Evolutionary conservation across 768 basidiomycete genomes (phyloP).

Genomic region (Panaeolus papilionaceus): DNA sequence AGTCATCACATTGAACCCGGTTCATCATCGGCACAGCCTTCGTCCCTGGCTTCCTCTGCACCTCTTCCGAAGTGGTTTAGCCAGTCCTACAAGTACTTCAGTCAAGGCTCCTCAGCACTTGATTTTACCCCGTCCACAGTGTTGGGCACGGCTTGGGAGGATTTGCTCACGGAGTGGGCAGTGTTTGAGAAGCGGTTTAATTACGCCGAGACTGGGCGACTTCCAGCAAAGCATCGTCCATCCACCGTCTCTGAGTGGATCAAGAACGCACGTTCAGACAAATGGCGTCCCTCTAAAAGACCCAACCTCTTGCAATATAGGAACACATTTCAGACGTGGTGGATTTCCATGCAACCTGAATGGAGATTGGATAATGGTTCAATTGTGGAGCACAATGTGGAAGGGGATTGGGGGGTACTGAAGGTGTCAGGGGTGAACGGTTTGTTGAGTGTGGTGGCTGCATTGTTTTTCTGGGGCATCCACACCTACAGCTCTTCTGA

Average conservation of each 20-base stretch:
- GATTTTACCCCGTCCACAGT: neutral
- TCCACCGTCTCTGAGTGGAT: neutral
- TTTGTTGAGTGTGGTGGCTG: neutral
- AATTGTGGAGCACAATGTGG: neutral
- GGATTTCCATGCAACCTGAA: neutral
- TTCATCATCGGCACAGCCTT: no score
- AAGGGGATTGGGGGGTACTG: constrained; percentile 11
- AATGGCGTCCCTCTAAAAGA: neutral
- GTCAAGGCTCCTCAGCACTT: neutral
- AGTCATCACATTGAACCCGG: no score
- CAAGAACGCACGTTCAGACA: constrained; percentile 2
- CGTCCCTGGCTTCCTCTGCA: neutral
- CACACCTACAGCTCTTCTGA: neutral
- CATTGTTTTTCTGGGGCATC: constrained; percentile 15
- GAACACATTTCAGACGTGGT: neutral
- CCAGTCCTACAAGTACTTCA: neutral
- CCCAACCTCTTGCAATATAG: neutral
- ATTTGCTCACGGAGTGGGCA: neutral
- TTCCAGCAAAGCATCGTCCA: constrained; percentile 4
- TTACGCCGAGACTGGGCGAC: neutral
- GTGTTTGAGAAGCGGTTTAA: neutral
- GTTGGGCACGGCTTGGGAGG: neutral
- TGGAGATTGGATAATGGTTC: constrained; percentile 1
- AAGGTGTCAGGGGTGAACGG: constrained; percentile 7
- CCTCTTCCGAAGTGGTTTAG: neutral